Evolutionary conservation across 371 early-diverging fungal genomes (phyloP).

Genomic region (Mortierella sp.): DNA sequence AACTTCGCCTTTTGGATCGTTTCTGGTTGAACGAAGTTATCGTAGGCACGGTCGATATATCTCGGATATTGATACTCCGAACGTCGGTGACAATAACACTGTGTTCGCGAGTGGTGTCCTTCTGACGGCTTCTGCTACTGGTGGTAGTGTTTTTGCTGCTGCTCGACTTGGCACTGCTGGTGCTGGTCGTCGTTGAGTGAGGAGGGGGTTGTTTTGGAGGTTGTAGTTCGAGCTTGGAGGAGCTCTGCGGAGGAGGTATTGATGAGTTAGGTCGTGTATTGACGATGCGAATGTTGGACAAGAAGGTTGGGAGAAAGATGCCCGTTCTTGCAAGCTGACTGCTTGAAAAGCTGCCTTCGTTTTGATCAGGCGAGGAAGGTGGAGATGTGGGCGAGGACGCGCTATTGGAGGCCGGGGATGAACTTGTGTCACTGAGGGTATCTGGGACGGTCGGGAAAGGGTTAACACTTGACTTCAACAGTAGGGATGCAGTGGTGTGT

Average conservation of each 20-base stretch:
- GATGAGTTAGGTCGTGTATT: not conserved
- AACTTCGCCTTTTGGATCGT: slow-evolving; percentile 42
- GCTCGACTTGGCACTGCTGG: not conserved
- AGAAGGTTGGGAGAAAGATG: slow-evolving; percentile 22
- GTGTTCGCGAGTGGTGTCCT: slow-evolving; percentile 17
- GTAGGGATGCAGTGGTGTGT: not conserved
- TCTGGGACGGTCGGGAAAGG: not conserved
- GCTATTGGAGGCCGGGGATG: not conserved
- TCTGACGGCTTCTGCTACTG: slow-evolving; percentile 6
- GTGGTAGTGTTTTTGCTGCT: slow-evolving; percentile 7
- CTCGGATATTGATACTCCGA: slow-evolving; percentile 47
- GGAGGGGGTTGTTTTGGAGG: not conserved
- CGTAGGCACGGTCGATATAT: slow-evolving; percentile 52
- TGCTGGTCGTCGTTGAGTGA: not conserved
- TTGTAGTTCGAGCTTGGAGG: not conserved
- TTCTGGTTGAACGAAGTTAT: slow-evolving; percentile 33
- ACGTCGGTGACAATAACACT: slow-evolving; percentile 46
- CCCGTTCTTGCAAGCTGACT: not conserved
- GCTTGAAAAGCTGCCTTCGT: not conserved
- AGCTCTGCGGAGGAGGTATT: not conserved
- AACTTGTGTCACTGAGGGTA: slow-evolving; percentile 2
- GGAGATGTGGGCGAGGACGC: slow-evolving; percentile 10
- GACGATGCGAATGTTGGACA: slow-evolving; percentile 10
- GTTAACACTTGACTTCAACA: not conserved
- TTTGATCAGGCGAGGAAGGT: not conserved